A percentile compares a stretch with the other conserved stretches of the same genome.
Evolutionary conservation across 768 basidiomycete genomes (phyloP).

Genomic region (Paxillus rubicundulus): DNA sequence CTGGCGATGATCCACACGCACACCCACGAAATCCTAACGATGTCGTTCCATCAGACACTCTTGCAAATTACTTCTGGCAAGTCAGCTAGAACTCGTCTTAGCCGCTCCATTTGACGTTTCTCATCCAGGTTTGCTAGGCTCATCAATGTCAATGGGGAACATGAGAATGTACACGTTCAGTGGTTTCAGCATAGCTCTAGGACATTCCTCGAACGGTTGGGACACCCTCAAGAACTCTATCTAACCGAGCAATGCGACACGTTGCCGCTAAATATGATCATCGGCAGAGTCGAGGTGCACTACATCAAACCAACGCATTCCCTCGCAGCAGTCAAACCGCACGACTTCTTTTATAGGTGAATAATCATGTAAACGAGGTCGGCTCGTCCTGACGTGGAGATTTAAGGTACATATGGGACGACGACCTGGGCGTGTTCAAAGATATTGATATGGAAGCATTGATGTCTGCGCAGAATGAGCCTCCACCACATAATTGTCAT

Average conservation of each 20-base stretch:
- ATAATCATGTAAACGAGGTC: constrained; percentile 1
- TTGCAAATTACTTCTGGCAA: constrained; percentile 68
- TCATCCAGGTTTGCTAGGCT: constrained; percentile 65
- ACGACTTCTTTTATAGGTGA: constrained; percentile 60
- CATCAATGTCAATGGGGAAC: constrained; percentile 45
- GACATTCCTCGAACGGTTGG: constrained; percentile 59
- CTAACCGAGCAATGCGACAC: constrained; percentile 53
- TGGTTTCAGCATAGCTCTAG: constrained; percentile 74
- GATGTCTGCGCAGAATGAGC: background rate
- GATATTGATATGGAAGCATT: constrained; percentile 35
- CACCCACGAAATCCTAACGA: constrained; percentile 22
- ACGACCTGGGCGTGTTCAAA: constrained; percentile 43
- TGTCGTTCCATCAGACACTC: constrained; percentile 36
- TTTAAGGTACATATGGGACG: constrained; percentile 51
- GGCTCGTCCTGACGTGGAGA: constrained; percentile 1
- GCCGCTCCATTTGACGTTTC: background rate
- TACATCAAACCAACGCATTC: constrained; percentile 26
- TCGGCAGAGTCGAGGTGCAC: constrained; percentile 49
- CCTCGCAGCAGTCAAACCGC: constrained; percentile 25
- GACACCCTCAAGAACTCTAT: constrained; percentile 64
- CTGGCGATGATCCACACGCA: constrained; percentile 27
- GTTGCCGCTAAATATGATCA: constrained; percentile 38
- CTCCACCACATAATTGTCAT: constrained; percentile 52
- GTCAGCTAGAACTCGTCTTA: background rate
- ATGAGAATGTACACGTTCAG: constrained; percentile 55